Base-by-base conservation (phyloP, 805 yeast species). In the Candida andamanensis region DNA sequence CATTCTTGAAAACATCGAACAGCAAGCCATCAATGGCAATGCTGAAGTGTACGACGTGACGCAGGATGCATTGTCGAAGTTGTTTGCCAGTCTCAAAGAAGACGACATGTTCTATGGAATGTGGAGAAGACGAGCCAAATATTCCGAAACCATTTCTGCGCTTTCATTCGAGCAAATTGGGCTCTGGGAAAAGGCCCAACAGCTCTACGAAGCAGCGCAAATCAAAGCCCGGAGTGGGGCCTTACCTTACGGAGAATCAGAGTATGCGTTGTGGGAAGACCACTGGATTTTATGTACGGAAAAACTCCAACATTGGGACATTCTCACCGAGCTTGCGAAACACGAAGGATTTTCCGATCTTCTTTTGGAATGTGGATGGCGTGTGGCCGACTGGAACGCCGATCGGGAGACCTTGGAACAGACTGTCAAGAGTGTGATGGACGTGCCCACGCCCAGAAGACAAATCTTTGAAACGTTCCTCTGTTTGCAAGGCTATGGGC, bases 221-320 rank as follows among this genome's bases (percentile, higher is more conserved):
- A 84, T 92, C 36, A 89, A 90, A 47, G 97, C 98, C 0, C 67
- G 98, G 36, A 82, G 95, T 50, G 97, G 97, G 2, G 94, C 84
- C 3, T 62, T 92, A 24, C 98, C 99, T 0, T 92, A 85, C 52
- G 86, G 96, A 17, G 97, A 92, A 50, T 76, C 94, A 1, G 99
- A 92, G 52, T 92, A 92, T 48, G 79, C 92, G 0, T 66, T 92
- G 20, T 92, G 99, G 99, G 98, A 94, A 60, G 98, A 92, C 52
- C 94, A 89, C 49, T 92, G 99, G 99, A 87, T 92, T 35, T 62
- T 85, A 23, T 89, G 98, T 65, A 95, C 98, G 3, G 97, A 92
- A 52, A 90, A 90, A 55, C 65, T 92, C 24, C 98, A 92, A 52
- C 97, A 92, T 44, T 92, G 99, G 99, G 98, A 92, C 51, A 81